A percentile compares a stretch with the other conserved stretches of the same genome.
These are phyloP conservation scores for Penicillium digitatum DNA, from an alignment of 2,329 filamentous ascomycete species.

Conservation along the genomic window DNA sequence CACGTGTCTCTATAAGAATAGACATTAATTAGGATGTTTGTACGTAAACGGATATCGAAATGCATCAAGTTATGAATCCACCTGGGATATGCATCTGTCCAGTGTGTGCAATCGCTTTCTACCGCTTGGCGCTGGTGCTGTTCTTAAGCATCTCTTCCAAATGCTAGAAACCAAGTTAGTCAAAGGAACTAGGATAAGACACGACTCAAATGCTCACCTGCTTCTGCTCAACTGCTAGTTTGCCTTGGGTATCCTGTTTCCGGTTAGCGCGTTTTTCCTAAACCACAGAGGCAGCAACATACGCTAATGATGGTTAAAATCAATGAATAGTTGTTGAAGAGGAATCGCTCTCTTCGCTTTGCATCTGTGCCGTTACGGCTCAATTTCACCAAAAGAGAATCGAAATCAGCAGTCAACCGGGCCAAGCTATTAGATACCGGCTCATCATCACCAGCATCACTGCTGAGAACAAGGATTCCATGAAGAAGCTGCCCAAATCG, in stretches of 20 bases:
- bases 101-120: constrained; percentile 13
- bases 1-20: background rate
- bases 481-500: constrained; percentile 92
- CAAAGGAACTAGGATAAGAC: background rate
- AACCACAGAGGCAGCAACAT: constrained; percentile 19
- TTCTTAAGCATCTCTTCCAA: constrained; percentile 41
- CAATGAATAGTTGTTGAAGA: constrained; percentile 94
- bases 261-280: constrained; percentile 7
- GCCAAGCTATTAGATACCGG: constrained; percentile 78
- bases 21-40: background rate
- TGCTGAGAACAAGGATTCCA: constrained; percentile 74
- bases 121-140: constrained; percentile 32
- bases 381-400: constrained; percentile 74
- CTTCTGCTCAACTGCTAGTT: constrained; percentile 64
- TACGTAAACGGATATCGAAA: constrained; percentile 7
- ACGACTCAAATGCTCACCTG: constrained; percentile 32
- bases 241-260: constrained; percentile 45
- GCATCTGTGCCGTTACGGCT: constrained; percentile 72
- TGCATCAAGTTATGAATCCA: constrained; percentile 1
- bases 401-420: constrained; percentile 74
- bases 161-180: constrained; percentile 27
- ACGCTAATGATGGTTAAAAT: constrained; percentile 86
- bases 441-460: constrained; percentile 91
- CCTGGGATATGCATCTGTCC: constrained; percentile 8
- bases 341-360: constrained; percentile 77